Conservation (phyloP, 192 early-diverging fungal species). For the Coemansia sp. region DNA sequence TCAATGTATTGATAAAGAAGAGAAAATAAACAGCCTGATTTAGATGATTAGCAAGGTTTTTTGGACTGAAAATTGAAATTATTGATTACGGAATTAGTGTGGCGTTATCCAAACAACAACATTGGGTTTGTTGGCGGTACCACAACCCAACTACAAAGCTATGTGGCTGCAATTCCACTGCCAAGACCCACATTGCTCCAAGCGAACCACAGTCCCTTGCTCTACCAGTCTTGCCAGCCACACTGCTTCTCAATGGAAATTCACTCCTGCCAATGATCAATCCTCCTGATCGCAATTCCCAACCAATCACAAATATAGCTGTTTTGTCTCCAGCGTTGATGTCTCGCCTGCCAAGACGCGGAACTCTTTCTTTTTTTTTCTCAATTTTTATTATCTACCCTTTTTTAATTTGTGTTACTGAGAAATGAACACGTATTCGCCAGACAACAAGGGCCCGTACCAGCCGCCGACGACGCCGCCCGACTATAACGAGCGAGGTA, state of each 20-base stretch:
- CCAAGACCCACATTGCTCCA: no score
- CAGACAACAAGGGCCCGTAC: neutral
- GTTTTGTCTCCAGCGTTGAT: neutral
- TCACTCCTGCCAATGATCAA: no score
- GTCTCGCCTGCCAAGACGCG: neutral
- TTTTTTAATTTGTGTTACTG: slow-evolving; percentile 2
- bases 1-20: neutral
- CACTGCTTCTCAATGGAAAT: no score
- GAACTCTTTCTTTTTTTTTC: neutral
- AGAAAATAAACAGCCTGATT: neutral
- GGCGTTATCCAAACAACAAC: neutral
- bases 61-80: no score
- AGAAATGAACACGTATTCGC: neutral
- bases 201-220: no score
- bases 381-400: neutral
- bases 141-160: no score
- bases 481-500: neutral
- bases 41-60: no score
- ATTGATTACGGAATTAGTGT: neutral
- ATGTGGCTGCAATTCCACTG: no score
- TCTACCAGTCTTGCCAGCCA: no score
- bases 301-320: neutral
- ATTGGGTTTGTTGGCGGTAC: neutral
- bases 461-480: neutral
- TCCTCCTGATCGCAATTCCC: neutral